These are phyloP conservation scores for Massarina eburnea DNA, from an alignment of 2,329 filamentous ascomycete genomes.

Conservation along the genomic window DNA sequence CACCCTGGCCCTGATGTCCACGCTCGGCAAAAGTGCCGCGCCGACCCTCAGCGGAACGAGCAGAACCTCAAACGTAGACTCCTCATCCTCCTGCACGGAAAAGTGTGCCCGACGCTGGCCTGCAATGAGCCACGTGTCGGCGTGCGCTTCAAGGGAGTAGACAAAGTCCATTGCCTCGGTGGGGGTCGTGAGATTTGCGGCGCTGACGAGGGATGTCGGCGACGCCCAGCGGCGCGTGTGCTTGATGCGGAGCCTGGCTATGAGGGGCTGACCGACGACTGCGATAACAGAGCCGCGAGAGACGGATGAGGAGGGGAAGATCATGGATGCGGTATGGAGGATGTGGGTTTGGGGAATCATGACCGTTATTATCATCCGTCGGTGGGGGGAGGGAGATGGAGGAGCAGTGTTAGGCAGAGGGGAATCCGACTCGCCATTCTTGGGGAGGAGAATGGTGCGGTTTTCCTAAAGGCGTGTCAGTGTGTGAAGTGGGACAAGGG, in stretches of 20 bases:
- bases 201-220: constrained; percentile 20
- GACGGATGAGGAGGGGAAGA: constrained; percentile 46
- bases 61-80: constrained; percentile 64
- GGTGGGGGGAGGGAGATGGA: constrained; percentile 46
- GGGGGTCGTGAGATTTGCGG: constrained; percentile 28
- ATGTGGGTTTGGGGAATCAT: constrained; percentile 83
- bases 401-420: constrained; percentile 18
- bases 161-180: constrained; percentile 69
- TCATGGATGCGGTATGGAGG: constrained; percentile 76
- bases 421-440: constrained; percentile 5
- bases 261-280: constrained; percentile 65
- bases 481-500: constrained; percentile 1
- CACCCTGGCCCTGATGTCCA: constrained; percentile 73
- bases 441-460: constrained; percentile 23
- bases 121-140: constrained; percentile 82
- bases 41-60: constrained; percentile 81
- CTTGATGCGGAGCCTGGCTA: constrained; percentile 60
- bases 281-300: constrained; percentile 46
- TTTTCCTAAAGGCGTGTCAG: constrained; percentile 28
- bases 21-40: constrained; percentile 71
- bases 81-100: constrained; percentile 53
- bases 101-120: constrained; percentile 81
- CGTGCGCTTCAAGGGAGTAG: constrained; percentile 75
- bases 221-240: constrained; percentile 59
- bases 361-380: constrained; percentile 81